phyloP scores from a whole-genome alignment of 1,284 basidiomycete species.

The Trametes versicolor region DNA sequence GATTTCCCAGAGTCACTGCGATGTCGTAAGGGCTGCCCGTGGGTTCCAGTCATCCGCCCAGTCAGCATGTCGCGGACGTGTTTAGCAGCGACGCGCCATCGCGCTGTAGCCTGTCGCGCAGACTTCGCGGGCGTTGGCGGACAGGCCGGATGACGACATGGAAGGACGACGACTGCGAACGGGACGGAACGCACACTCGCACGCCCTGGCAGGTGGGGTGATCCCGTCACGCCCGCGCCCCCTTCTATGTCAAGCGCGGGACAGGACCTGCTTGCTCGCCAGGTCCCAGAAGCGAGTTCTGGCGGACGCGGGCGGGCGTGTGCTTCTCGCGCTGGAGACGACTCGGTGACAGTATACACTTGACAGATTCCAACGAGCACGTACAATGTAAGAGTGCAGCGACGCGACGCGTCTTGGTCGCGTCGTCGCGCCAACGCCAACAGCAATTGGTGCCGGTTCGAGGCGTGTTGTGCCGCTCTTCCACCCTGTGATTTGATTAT shows the following conservation, averaged over 20 bases:
- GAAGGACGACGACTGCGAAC: conserved; percentile 4
- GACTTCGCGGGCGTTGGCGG: not conserved
- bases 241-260: not conserved
- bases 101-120: not conserved
- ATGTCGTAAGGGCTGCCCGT: no score
- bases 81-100: not conserved
- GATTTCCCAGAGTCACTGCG: no score
- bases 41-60: no score
- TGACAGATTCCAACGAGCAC: not conserved
- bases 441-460: not conserved
- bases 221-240: conserved; percentile 9
- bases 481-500: not conserved
- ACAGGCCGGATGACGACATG: conserved; percentile 2
- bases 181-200: not conserved
- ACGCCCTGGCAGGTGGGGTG: conserved; percentile 21
- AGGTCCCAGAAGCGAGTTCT: not conserved
- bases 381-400: not conserved
- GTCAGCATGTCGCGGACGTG: no score
- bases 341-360: no score
- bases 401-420: not conserved
- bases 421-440: not conserved
- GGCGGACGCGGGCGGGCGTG: not conserved
- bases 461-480: not conserved
- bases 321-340: not conserved
- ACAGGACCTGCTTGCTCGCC: not conserved